Evolutionary conservation across 2,329 filamentous ascomycete genomes (phyloP), one percentile per base, ranked within the genome.

Genomic region (Diaporthe citrichinensis): DNA sequence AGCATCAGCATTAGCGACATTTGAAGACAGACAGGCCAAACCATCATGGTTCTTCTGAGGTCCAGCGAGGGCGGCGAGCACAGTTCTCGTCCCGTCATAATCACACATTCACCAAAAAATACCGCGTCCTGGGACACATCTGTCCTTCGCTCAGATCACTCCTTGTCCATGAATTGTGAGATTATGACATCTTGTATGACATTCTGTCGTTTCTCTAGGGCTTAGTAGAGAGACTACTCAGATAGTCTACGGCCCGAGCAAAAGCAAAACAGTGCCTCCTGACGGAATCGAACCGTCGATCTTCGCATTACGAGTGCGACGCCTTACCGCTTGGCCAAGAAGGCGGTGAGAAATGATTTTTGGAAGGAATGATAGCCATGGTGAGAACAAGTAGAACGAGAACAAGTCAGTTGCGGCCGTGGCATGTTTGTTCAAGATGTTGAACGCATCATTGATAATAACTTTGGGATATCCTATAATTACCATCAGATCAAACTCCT

Each of bases 211-310:
- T 14, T 7, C 44, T 49, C 20, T 10, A 12, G 6, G 44, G 17
- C 2, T 17, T n/a, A 36, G 31, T 12, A 31, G 4, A 20, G 4
- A 20, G 6, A 5, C 25, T 55, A 6, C 28, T 14, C 12, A 23
- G 25, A 20, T 55, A 34, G 9, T 36, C 8, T 14, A 49, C 3
- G 25, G 25, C 12, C 15, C 25, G 17, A 49, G 28, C 14, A 55
- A 44, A 46, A 74, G 41, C 49, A 68, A 68, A 68, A 8, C 6
- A 20, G 6, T 75, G 75, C 75, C 76, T 58, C 65, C 74, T 73
- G 67, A 67, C 74, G 74, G 74, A 76, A 74, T 77, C 71, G 76
- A 77, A 77, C 75, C 75, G 75, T 67, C 62, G 76, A 77, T 75
- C 76, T 77, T 75, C 72, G 69, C 76, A 77, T 77, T 74, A 73